Evolutionary conservation across 495 filamentous ascomycete genomes (phyloP).

Genomic region (Neurospora sp.): DNA sequence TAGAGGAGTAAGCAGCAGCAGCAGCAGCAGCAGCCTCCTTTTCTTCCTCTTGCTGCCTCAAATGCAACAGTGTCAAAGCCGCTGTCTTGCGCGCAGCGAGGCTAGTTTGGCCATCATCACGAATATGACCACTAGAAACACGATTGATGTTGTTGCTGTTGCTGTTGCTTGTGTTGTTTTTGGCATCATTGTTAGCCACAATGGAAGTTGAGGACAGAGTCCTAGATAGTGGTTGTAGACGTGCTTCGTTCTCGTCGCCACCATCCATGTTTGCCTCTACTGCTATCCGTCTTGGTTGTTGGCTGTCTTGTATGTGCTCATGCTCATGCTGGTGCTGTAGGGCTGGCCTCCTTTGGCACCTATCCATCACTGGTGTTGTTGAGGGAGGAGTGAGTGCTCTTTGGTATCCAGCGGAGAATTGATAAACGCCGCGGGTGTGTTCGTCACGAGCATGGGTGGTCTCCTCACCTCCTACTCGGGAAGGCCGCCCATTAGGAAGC

Average conservation of each 20-base stretch:
- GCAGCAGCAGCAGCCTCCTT: neutral
- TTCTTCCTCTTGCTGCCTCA: neutral
- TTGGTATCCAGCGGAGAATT: neutral
- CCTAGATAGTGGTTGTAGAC: neutral
- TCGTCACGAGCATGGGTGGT: neutral
- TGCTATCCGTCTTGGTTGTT: neutral
- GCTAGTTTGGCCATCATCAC: neutral
- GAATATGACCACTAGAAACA: neutral
- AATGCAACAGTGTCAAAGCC: neutral
- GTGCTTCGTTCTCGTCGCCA: neutral
- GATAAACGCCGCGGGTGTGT: neutral
- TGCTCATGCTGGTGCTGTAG: neutral
- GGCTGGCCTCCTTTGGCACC: neutral
- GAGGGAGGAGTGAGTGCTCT: neutral
- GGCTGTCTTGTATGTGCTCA: neutral
- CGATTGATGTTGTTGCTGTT: neutral
- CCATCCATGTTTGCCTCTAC: neutral
- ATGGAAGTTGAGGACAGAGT: neutral
- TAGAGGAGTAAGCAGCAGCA: neutral
- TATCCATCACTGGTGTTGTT: neutral
- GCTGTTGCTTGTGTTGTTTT: neutral
- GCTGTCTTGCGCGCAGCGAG: neutral
- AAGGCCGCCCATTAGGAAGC: neutral
- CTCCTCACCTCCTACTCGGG: neutral
- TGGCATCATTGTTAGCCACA: neutral